Conservation (phyloP, 2,329 filamentous ascomycete species). For the Fusarium denticulatum region DNA sequence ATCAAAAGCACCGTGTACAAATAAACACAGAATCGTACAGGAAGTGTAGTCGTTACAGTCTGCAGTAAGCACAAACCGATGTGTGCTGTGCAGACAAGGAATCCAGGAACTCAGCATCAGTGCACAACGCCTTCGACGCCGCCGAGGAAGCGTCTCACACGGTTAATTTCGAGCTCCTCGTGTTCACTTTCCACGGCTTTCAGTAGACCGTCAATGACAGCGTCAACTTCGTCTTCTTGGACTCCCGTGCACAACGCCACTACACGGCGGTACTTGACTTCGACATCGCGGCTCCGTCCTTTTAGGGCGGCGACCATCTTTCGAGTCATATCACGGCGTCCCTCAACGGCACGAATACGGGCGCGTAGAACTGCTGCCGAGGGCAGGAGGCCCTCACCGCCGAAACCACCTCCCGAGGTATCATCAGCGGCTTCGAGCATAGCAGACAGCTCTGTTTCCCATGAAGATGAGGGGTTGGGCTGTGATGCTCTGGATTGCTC, state of each 20-base stretch:
- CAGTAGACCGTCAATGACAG: slow-evolving; percentile 79
- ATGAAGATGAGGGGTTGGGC: slow-evolving; percentile 59
- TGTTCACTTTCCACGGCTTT: slow-evolving; percentile 90
- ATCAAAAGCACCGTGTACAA: slow-evolving; percentile 41
- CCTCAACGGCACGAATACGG: slow-evolving; percentile 74
- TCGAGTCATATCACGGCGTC: slow-evolving; percentile 73
- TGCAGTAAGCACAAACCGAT: slow-evolving; percentile 9
- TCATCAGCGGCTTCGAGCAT: slow-evolving; percentile 58
- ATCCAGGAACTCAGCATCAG: slow-evolving; percentile 40
- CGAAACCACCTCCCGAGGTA: slow-evolving; percentile 49
- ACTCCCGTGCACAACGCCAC: slow-evolving; percentile 88
- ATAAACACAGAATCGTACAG: slow-evolving; percentile 31
- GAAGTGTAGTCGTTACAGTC: slow-evolving; percentile 34
- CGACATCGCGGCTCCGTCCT: slow-evolving; percentile 82
- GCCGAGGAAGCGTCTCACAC: slow-evolving; percentile 81
- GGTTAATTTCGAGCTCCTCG: slow-evolving; percentile 76
- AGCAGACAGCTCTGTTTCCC: slow-evolving; percentile 64
- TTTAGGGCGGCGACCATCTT: slow-evolving; percentile 77
- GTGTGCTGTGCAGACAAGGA: not conserved
- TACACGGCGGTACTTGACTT: slow-evolving; percentile 87
- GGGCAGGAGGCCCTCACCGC: slow-evolving; percentile 61
- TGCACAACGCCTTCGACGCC: slow-evolving; percentile 75
- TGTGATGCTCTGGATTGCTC: slow-evolving; percentile 53
- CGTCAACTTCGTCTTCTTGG: slow-evolving; percentile 81
- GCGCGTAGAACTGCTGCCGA: slow-evolving; percentile 70